Evolutionary conservation across 129 eudicot genomes (phyloP), one percentile per base, ranked within the genome.

Genomic region (Erigeron canadensis): DNA sequence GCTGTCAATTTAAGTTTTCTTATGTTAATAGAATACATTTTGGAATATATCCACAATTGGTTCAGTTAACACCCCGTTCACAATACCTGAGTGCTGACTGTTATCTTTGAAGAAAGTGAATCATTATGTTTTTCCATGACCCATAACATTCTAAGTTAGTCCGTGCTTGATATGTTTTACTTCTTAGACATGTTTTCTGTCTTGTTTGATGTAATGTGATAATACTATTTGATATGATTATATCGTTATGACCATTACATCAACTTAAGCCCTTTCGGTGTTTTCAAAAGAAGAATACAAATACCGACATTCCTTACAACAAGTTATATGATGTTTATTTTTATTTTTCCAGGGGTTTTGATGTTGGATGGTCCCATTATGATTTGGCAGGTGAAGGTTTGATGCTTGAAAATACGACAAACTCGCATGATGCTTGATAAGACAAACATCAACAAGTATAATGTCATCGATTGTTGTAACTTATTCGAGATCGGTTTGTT

Each of bases 331-430:
- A 59, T 46, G 10, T 75, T 44, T 66, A 50, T 67, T 67, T 50
- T 68, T 43, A 34, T 58, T 40, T 37, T 76, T 76, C 39, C 75
- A 76, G 75, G 69, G 45, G 55, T 54, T 48, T 42, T 8, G 46
- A 65, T 37, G n/a, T 48, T 40, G 22, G 62, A 19, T 19, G 22
- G 17, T 28, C 5, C 47, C 69, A 43, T 72, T 45, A 18, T 10
- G 38, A 47, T 40, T 39, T 53, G 50, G 40, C 21, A 11, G 18
- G 39, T 62, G 67, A 66, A 22, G 39, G 11, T 23, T 64, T 54
- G 79, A 76, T 76, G 64, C 70, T 76, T 47, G 70, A 47, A 59
- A 44, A 68, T 48, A 58, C 40, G 63, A 38, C 44, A 59, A 67
- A 59, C 43, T 12, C 34, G 18, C 67, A 16, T 34, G 67, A 66